phyloP scores from a whole-genome alignment of 768 basidiomycete genomes.

The Rhodotorula diobovata region DNA sequence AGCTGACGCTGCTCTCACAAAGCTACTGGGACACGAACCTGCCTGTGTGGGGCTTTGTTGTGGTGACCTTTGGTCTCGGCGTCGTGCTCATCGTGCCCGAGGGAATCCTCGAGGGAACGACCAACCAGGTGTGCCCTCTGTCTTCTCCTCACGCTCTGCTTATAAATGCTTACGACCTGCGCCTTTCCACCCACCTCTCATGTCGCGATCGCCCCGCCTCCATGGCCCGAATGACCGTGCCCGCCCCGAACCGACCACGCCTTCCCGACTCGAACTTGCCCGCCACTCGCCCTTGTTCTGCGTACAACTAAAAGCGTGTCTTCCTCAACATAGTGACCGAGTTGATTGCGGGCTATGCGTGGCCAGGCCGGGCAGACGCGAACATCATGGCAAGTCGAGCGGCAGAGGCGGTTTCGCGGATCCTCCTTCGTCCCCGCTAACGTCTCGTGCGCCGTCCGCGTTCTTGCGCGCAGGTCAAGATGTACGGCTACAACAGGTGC shows the following conservation, averaged over 20 bases:
- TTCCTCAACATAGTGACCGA: slow-evolving; percentile 73
- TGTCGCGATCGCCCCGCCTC: too few species aligned
- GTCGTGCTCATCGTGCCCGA: slow-evolving; percentile 81
- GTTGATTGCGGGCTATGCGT: slow-evolving; percentile 78
- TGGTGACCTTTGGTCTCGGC: slow-evolving; percentile 66
- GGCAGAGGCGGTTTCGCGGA: slow-evolving; percentile 72
- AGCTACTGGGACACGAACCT: slow-evolving; percentile 77
- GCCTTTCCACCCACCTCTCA: too few species aligned
- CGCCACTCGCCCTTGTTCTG: too few species aligned
- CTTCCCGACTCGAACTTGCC: too few species aligned
- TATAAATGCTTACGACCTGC: too few species aligned
- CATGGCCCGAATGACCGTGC: too few species aligned
- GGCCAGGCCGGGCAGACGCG: slow-evolving; percentile 78
- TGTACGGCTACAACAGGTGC: too few species aligned
- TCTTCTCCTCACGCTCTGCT: too few species aligned
- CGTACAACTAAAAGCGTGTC: too few species aligned
- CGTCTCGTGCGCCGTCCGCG: slow-evolving; percentile 57
- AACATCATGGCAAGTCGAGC: slow-evolving; percentile 70
- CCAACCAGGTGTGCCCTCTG: slow-evolving; percentile 65
- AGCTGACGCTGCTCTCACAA: too few species aligned
- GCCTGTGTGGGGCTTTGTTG: slow-evolving; percentile 77
- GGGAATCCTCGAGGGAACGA: slow-evolving; percentile 90
- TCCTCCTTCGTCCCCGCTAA: slow-evolving; percentile 70
- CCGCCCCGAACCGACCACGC: too few species aligned
- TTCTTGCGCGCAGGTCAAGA: too few species aligned